Evolutionary conservation across 2,329 filamentous ascomycete genomes (phyloP), one percentile per base, ranked within the genome.

Genomic region (Plenodomus biglobosus): DNA sequence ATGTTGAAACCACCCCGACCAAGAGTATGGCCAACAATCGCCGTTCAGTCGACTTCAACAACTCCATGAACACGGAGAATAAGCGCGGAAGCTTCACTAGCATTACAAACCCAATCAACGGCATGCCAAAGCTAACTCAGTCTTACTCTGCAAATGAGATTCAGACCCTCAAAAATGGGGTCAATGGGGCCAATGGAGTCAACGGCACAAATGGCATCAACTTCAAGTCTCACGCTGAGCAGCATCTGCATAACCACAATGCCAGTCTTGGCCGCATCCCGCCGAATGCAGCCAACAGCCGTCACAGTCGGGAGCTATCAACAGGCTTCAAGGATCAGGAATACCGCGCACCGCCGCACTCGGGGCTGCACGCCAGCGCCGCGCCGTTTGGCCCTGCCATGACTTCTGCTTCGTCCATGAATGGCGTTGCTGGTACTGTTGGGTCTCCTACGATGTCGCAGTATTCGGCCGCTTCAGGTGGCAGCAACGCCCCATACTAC

Each of bases 111-210:
- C 85, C 44, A 73, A 55, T 54, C 50, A 80, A 87, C 69, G 78
- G 82, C 20, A 82, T 83, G 44, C 87, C 86, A 22, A 90, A 89
- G 76, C 73, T 96, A 48, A 88, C 92, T 73, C 86, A 88, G 38
- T 96, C 92, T 0, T 96, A 89, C 75, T 96, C 94, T 8, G 85
- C 90, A 44, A 94, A 88, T 71, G 92, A 97, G 65, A 80, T 96
- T 17, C 88, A 91, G 3, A 95, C 91, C 7, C 78, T 91, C 65
- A 95, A 94, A 80, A 86, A 80, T 58, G 78, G 81, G 44, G 80
- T 81, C 45, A 32, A 32, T 15, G 27, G 27, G 6, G 27, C 15
- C 27, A 32, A 32, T 11, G 78, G 75, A 40, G 72, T 78, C 41
- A 75, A 80, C 40, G 61, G 66, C 30, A 42, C 53, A 30, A 67